phyloP scores from a whole-genome alignment of 371 early-diverging fungal genomes.

The Thermomucor indicae-seudaticae region DNA sequence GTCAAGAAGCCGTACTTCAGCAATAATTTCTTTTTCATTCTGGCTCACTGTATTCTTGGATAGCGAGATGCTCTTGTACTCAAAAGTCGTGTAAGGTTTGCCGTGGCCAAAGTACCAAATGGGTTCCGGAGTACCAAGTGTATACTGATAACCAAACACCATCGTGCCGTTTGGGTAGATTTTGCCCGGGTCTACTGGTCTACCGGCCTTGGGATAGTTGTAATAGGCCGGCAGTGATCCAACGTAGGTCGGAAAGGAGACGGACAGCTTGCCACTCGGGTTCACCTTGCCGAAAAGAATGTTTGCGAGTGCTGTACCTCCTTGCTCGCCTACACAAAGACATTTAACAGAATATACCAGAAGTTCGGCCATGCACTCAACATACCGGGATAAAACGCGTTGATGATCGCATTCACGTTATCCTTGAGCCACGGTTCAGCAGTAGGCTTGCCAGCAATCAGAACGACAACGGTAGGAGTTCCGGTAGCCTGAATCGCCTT shows the following conservation, averaged over 20 bases:
- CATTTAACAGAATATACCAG: too few species aligned
- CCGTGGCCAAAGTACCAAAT: constrained; percentile 52
- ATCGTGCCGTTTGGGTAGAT: constrained; percentile 14
- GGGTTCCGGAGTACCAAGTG: constrained; percentile 22
- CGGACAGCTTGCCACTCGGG: constrained; percentile 45
- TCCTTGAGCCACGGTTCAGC: constrained; percentile 42
- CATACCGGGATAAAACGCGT: constrained; percentile 41
- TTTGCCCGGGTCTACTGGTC: constrained; percentile 9
- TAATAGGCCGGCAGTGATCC: constrained; percentile 18
- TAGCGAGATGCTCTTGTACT: constrained; percentile 18
- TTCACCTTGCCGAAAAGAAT: constrained; percentile 48
- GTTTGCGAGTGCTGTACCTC: constrained; percentile 43
- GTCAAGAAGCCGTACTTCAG: too few species aligned
- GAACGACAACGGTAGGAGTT: constrained; percentile 41
- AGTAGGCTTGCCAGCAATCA: constrained; percentile 20
- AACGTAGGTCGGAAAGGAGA: constrained; percentile 20
- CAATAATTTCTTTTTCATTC: constrained; percentile 5
- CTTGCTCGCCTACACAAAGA: too few species aligned
- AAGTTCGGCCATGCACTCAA: too few species aligned
- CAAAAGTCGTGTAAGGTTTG: constrained; percentile 46
- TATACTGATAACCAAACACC: constrained; percentile 18
- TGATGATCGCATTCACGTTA: constrained; percentile 34
- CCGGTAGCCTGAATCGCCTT: constrained; percentile 30
- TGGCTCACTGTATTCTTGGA: constrained; percentile 11
- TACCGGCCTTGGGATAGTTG: constrained; percentile 20